phyloP scores from a whole-genome alignment of 1,139 yeast genomes.

The Casaregolazyma suthepensis region DNA sequence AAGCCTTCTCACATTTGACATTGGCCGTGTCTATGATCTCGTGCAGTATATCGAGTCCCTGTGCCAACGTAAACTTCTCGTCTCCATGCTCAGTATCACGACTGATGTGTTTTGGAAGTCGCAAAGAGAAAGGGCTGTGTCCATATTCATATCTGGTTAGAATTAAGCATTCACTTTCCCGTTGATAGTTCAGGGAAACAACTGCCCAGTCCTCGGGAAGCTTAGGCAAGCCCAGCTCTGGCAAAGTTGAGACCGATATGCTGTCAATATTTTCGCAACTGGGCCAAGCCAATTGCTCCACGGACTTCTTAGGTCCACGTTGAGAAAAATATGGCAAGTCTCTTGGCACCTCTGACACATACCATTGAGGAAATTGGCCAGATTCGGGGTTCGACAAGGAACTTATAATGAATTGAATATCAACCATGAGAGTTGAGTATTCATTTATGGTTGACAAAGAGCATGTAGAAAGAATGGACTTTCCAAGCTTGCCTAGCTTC shows the following conservation, averaged over 20 bases:
- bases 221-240: background rate
- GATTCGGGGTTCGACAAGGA: background rate
- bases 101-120: conserved; percentile 4
- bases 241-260: background rate
- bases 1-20: background rate
- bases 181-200: conserved; percentile 1
- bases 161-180: background rate
- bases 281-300: conserved; percentile 1
- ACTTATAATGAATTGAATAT: conserved; percentile 1
- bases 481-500: background rate
- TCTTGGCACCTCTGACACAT: background rate
- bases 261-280: background rate
- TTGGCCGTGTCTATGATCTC: conserved; percentile 2
- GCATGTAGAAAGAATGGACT: background rate
- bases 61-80: background rate
- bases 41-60: background rate
- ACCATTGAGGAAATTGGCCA: background rate
- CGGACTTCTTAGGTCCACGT: background rate
- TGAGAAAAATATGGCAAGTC: conserved; percentile 3
- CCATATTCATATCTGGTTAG: background rate
- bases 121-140: background rate
- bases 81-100: conserved; percentile 6
- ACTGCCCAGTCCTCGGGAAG: conserved; percentile 6
- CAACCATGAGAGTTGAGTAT: background rate
- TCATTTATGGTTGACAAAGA: background rate